Evolutionary conservation across 176 grass and related monocot species (phyloP), one percentile per base, ranked within the genome.

Genomic region (Metroxylon sagu): DNA sequence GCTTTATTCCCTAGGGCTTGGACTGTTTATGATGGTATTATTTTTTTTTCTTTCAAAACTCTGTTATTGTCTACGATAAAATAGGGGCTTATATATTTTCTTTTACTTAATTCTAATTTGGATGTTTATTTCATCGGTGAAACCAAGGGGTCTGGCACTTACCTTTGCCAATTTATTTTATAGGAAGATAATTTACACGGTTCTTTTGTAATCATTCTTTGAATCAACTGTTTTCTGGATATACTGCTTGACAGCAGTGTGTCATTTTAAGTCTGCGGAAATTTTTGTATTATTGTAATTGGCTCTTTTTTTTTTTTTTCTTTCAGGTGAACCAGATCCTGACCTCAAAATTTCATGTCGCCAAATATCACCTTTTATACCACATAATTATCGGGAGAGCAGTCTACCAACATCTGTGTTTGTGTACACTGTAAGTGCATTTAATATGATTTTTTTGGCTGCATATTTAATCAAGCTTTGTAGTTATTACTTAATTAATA

Each of bases 1-100:
- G 91, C 91, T 74, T 84, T 96, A 52, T 96, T 96, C 72, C 91
- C 91, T 76, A 82, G 91, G 69, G 91, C 86, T 28, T 96, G 91
- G 91, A 96, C 86, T 56, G 80, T 96, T 69, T 96, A 96, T 82
- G 91, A 96, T 77, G 91, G 91, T 96, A 90, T 51, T n/a, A n/a
- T n/a, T n/a, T n/a, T n/a, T n/a, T 55, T 2, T 52, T 31, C 39
- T 56, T 35, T 80, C 72, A 29, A 63, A 16, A 29, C 52, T 76
- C 61, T 53, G 6, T 23, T 35, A n/a, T 68, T 39, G 7, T 43
- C 35, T 43, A 43, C 2, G 8, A 14, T 60, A 31, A 18, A 10
- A 17, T 56, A 14, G 23, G 8, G 54, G 8, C 54, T 56, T 56
- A 19, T 18, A 56, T 56, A 56, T 56, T 56, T 23, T 43, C 35